Base-by-base conservation (phyloP, 1,139 yeast species). In the Spathaspora sp. region DNA sequence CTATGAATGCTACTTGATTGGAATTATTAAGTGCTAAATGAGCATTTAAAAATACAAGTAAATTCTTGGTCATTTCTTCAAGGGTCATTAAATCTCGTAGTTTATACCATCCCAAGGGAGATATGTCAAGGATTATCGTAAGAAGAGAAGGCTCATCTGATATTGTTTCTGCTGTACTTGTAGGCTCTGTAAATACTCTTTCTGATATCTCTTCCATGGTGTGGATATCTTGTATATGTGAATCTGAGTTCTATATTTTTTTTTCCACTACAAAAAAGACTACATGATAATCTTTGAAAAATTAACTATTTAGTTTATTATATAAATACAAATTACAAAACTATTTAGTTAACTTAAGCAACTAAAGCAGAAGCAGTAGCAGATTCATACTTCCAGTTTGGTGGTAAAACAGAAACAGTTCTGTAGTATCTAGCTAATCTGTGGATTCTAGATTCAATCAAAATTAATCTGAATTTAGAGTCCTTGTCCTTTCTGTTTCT, bases 401-500 rank as follows among this genome's bases (percentile, higher is more conserved):
- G 98, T 69, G 99, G 98, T 73, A 93, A 87, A 70, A 93, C 98
- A 72, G 96, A 82, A 67, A 89, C 96, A 68, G 97, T 89, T 89
- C 97, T 91, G 96, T 93, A 93, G 95, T 93, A 93, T 85, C 99
- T 89, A 66, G 99, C 96, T 77, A 93, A 89, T 87, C 99, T 93
- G 96, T 93, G 99, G 82, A 93, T 93, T 89, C 99, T 90, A 60
- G 98, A 91, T 83, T 93, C 99, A 75, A 95, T 90, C 80, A 93
- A 87, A 93, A 93, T 93, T 74, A 93, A 89, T 87, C 99, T 90
- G 96, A 95, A 93, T 83, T 93, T 93, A 67, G 99, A 93, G 82
- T 93, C 99, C 86, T 93, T 91, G 82, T 93, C 99, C 86, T 93
- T 95, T 88, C 99, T 90, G 97, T 93, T 93, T 82, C 95, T 89